Evolutionary conservation across 257 asterid species (phyloP).

Genomic region (Lavandula angustifolia): DNA sequence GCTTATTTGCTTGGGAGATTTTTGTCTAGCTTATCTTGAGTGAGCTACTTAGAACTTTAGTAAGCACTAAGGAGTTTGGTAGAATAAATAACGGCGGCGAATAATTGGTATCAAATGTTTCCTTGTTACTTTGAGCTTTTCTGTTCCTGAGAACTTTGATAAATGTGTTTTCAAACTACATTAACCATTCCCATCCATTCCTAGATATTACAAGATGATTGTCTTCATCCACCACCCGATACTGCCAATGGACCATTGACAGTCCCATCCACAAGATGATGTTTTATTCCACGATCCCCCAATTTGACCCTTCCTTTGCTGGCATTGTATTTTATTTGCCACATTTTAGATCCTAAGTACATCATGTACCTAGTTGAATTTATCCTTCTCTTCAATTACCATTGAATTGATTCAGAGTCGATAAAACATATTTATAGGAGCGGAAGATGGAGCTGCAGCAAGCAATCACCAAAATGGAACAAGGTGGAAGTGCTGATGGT

Average conservation of each 20-base stretch:
- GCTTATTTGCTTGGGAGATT: constrained; percentile 14
- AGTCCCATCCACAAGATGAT: background rate
- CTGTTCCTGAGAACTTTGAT: background rate
- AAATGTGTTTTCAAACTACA: background rate
- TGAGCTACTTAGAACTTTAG: constrained; percentile 1
- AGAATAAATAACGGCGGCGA: background rate
- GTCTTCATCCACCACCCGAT: background rate
- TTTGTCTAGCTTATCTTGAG: background rate
- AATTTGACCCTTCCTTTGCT: background rate
- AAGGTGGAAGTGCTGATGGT: constrained; percentile 99
- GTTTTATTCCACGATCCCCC: constrained; percentile 1
- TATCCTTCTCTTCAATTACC: constrained; percentile 20
- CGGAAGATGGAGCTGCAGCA: constrained; percentile 90
- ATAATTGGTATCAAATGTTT: constrained; percentile 6
- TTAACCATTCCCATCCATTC: background rate
- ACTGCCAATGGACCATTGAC: background rate
- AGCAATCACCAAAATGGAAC: constrained; percentile 91
- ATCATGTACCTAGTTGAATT: constrained; percentile 1
- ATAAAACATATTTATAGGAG: constrained; percentile 50
- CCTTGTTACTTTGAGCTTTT: constrained; percentile 3
- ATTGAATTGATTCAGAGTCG: constrained; percentile 26
- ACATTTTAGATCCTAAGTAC: background rate
- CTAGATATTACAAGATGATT: background rate
- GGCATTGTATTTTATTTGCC: background rate
- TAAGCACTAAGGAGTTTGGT: background rate